Conservation (phyloP, 495 filamentous ascomycete species). For the Aspergillus sclerotiicarbonarius region DNA sequence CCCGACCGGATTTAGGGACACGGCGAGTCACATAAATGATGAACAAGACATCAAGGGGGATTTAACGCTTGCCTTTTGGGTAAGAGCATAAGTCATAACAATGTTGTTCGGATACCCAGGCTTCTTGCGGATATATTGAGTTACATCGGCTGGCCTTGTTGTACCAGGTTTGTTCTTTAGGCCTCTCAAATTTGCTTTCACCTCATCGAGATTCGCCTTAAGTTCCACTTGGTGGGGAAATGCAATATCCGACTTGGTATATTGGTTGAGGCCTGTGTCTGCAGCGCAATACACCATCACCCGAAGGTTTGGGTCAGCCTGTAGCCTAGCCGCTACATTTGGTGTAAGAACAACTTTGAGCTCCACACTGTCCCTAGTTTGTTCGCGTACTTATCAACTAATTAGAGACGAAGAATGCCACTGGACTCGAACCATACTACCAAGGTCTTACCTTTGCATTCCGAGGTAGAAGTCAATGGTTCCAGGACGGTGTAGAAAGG, state of each 20-base stretch:
- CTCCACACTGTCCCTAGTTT: constrained; percentile 51
- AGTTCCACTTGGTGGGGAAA: constrained; percentile 93
- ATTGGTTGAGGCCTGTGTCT: constrained; percentile 51
- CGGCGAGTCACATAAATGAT: not conserved
- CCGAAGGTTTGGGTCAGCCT: constrained; percentile 51
- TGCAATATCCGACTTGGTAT: constrained; percentile 66
- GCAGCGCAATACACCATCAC: constrained; percentile 82
- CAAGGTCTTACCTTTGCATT: constrained; percentile 62
- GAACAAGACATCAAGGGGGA: constrained; percentile 8
- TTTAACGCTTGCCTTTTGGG: constrained; percentile 64
- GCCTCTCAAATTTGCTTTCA: constrained; percentile 86
- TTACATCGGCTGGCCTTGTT: constrained; percentile 89
- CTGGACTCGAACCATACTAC: not conserved
- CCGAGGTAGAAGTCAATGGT: constrained; percentile 57
- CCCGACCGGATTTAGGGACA: not conserved
- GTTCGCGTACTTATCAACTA: constrained; percentile 45
- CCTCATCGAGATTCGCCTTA: constrained; percentile 80
- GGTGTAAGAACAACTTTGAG: constrained; percentile 52
- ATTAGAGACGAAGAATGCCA: constrained; percentile 16
- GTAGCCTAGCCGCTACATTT: constrained; percentile 47
- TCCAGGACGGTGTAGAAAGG: constrained; percentile 70
- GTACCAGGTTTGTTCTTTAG: constrained; percentile 95
- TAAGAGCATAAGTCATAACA: constrained; percentile 87
- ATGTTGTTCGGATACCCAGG: constrained; percentile 70
- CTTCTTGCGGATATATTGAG: constrained; percentile 66